phyloP scores from a whole-genome alignment of 2,329 filamentous ascomycete species.

The Aspergillus sclerotialis region DNA sequence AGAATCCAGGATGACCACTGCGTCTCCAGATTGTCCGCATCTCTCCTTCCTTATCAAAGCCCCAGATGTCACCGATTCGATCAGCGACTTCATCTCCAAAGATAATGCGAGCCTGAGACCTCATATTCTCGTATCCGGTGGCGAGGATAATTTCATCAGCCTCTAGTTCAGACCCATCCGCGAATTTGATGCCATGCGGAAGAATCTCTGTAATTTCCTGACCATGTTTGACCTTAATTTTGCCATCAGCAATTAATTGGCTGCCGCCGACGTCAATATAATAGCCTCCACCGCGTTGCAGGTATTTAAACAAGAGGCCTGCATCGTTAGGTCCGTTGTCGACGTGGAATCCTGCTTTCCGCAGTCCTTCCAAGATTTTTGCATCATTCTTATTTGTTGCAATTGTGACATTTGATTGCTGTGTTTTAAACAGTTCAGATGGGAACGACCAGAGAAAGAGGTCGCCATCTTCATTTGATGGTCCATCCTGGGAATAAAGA shows the following conservation, averaged over 20 bases:
- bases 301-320: constrained; percentile 57
- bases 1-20: constrained; percentile 59
- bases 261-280: constrained; percentile 64
- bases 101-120: constrained; percentile 51
- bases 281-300: constrained; percentile 61
- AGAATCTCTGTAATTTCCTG: constrained; percentile 51
- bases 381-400: constrained; percentile 28
- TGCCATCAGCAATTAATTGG: constrained; percentile 55
- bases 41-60: constrained; percentile 50
- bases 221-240: constrained; percentile 59
- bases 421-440: constrained; percentile 52
- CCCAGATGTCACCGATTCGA: constrained; percentile 55
- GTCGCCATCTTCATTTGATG: constrained; percentile 61
- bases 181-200: constrained; percentile 43
- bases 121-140: constrained; percentile 61
- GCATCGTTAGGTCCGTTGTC: constrained; percentile 52
- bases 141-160: constrained; percentile 60
- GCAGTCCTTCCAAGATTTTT: constrained; percentile 39
- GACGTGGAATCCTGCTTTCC: constrained; percentile 53
- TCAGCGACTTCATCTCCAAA: constrained; percentile 58
- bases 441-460: constrained; percentile 53
- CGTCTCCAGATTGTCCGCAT: constrained; percentile 54
- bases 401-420: constrained; percentile 44
- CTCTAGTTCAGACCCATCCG: constrained; percentile 52
- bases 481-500: constrained; percentile 43